A percentile compares a stretch with the other conserved stretches of the same genome.
Evolutionary conservation across 331 rosid species (phyloP).

Genomic region (Malus hybrid): DNA sequence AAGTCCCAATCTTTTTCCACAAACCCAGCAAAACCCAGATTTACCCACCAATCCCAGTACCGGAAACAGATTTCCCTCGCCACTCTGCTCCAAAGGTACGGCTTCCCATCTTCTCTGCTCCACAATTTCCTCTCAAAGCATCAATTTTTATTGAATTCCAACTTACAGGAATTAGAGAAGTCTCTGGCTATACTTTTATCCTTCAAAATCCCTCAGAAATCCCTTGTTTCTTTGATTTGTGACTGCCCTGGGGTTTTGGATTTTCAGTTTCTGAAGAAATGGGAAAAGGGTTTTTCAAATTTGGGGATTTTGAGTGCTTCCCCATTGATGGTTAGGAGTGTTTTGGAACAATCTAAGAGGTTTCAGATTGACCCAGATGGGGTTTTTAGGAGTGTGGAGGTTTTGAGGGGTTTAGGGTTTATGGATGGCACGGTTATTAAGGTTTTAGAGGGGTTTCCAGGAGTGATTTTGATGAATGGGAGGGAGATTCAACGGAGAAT

Average conservation of each 20-base stretch:
- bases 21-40: neutral
- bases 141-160: conserved; percentile 31
- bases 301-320: conserved; percentile 20
- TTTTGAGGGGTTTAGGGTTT: conserved; percentile 43
- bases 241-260: conserved; percentile 62
- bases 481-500: neutral
- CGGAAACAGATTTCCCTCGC: conserved; percentile 47
- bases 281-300: conserved; percentile 35
- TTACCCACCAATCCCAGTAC: conserved; percentile 29
- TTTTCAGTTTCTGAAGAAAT: conserved; percentile 32
- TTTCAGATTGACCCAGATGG: conserved; percentile 37
- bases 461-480: conserved; percentile 25
- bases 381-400: conserved; percentile 12
- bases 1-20: conserved; percentile 12
- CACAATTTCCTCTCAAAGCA: conserved; percentile 34
- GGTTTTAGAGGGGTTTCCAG: conserved; percentile 56
- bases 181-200: conserved; percentile 46
- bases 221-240: conserved; percentile 35
- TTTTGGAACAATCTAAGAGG: conserved; percentile 41
- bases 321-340: conserved; percentile 34
- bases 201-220: conserved; percentile 47
- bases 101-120: conserved; percentile 52
- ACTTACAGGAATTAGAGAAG: conserved; percentile 23
- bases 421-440: conserved; percentile 18
- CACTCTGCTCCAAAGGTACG: conserved; percentile 46